A percentile compares a stretch with the other conserved stretches of the same genome.
These are phyloP conservation scores for Conoideocrella luteorostrata DNA, from an alignment of 2,329 filamentous ascomycete genomes.

Conservation along the genomic window DNA sequence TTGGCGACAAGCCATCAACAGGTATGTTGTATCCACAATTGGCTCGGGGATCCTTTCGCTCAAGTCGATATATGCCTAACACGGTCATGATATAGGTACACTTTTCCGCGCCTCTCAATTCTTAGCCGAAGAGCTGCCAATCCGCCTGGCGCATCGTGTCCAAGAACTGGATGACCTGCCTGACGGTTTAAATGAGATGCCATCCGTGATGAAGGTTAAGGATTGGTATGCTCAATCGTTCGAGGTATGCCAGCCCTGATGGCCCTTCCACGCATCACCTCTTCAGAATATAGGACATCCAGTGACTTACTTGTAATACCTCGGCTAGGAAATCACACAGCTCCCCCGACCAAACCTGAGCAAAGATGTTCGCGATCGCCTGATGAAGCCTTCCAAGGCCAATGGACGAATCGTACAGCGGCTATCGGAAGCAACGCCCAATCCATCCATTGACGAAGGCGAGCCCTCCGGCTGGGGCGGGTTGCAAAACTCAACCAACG, in stretches of 20 bases:
- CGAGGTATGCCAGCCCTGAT: conserved; percentile 58
- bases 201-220: conserved; percentile 87
- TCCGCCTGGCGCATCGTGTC: conserved; percentile 91
- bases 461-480: conserved; percentile 62
- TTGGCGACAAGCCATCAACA: conserved; percentile 86
- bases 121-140: conserved; percentile 94
- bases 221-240: conserved; percentile 99
- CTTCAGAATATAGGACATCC: neutral
- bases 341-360: conserved; percentile 72
- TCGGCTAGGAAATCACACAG: conserved; percentile 78
- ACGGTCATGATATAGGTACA: conserved; percentile 55
- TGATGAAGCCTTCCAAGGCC: conserved; percentile 60
- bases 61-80: conserved; percentile 24
- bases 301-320: conserved; percentile 4
- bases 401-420: conserved; percentile 59
- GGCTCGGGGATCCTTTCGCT: conserved; percentile 69
- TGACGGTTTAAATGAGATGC: conserved; percentile 96
- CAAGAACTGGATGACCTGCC: conserved; percentile 88
- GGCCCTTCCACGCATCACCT: neutral
- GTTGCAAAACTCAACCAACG: conserved; percentile 32
- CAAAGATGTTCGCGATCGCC: conserved; percentile 67
- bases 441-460: conserved; percentile 80
- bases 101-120: conserved; percentile 97
- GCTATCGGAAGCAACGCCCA: conserved; percentile 76
- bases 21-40: conserved; percentile 48